phyloP scores from a whole-genome alignment of 2,329 filamentous ascomycete genomes.

The Arthrobotrys pseudoclavata region DNA sequence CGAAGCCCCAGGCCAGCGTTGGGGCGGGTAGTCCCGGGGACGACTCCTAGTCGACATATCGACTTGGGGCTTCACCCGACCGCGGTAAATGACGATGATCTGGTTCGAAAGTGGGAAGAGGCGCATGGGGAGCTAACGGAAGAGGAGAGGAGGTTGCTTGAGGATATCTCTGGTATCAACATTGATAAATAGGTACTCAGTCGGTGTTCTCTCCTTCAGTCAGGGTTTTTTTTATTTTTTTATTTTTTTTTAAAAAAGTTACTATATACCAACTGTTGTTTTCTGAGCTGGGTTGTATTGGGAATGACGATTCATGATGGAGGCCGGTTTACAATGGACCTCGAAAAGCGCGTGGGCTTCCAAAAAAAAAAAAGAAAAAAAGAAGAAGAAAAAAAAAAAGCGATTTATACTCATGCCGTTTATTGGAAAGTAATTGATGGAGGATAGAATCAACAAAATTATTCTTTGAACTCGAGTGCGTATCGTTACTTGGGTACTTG shows the following conservation, averaged over 20 bases:
- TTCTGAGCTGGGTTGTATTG: too few relatives aligned
- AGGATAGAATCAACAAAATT: too few relatives aligned
- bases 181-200: constrained; percentile 38
- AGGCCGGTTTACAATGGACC: too few relatives aligned
- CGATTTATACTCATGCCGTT: too few relatives aligned
- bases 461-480: too few relatives aligned
- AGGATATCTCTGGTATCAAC: constrained; percentile 49
- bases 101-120: constrained; percentile 51
- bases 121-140: constrained; percentile 53
- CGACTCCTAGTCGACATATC: constrained; percentile 27
- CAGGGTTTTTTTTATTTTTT: background rate
- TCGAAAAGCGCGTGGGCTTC: too few relatives aligned
- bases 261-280: too few relatives aligned
- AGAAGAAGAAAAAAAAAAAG: too few relatives aligned
- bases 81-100: constrained; percentile 30
- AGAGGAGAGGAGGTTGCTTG: constrained; percentile 42
- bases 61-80: constrained; percentile 45
- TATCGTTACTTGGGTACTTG: too few relatives aligned
- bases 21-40: constrained; percentile 47
- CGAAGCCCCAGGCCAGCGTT: constrained; percentile 43
- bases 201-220: constrained; percentile 1
- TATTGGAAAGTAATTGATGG: too few relatives aligned
- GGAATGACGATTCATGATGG: too few relatives aligned
- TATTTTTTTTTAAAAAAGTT: background rate
- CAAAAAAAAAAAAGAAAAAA: too few relatives aligned